Base-by-base conservation (phyloP, 257 asterid species). In the Fraxinus excelsior region DNA sequence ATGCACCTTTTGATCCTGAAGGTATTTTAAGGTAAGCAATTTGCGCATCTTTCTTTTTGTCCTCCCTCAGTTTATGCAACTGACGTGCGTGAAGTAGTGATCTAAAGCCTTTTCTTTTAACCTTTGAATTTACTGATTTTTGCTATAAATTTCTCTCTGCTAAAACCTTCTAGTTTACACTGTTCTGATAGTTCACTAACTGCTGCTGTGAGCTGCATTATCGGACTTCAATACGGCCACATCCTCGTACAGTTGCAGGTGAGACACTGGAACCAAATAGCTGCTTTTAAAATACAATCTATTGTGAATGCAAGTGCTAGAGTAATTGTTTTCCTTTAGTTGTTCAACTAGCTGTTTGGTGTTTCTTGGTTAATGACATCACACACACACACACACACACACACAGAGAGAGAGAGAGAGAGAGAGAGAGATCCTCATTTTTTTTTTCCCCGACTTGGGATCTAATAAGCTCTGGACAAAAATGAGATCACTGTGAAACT, bases 221-320 rank as follows among this genome's bases (percentile, higher is more conserved):
- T 94, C 1, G 98, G 98, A 51, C 97, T 94, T 76, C 98, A 92
- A 71, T 92, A 81, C 66, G 98, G 98, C 18, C 98, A 92, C 84
- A 84, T 86, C 73, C 88, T 94, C 51, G 84, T 90, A 67, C 90
- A 92, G 66, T 74, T 79, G 25, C 90, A 90, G 94, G 98, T 93
- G 64, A 51, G 81, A 51, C 76, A 21, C 40, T 19, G 37, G 28
- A 19, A 56, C 19, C 34, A 32, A 21, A 44, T 72, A 37, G 72
- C 19, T 40, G 71, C 71, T 35, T 49, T 38, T 68, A 68, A 70
- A 60, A 74, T 72, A 72, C 66, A 9, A 53, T 67, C 44, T 71
- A 16, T 18, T 28, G 58, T 31, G 37, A 60, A 56, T 56, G 65
- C 21, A 6, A 56, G 29, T n/a, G 65, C 65, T 56, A 56, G 65